Percentiles rank a stretch among this genome's conserved stretches.
These are phyloP conservation scores for Exophiala phaeomuriformis DNA, from an alignment of 2,329 filamentous ascomycete genomes.

Conservation along the genomic window DNA sequence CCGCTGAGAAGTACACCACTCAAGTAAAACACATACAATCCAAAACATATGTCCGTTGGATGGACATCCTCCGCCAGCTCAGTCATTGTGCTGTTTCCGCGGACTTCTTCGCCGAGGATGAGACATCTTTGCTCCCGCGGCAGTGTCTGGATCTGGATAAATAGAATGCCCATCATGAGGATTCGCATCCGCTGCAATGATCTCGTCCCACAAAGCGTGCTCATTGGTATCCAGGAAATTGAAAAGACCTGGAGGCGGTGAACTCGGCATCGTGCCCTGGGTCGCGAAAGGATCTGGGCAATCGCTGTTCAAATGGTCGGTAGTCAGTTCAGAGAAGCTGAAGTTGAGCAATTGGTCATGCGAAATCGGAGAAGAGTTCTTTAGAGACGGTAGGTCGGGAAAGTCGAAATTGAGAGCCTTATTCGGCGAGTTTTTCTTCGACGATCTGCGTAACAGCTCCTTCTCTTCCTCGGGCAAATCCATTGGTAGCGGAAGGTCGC, in stretches of 20 bases:
- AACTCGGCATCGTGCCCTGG: conserved; percentile 41
- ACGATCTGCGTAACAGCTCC: not conserved
- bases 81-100: conserved; percentile 8
- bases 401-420: conserved; percentile 33
- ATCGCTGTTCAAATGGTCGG: conserved; percentile 28
- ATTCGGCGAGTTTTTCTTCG: conserved; percentile 44
- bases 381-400: conserved; percentile 30
- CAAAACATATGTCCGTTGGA: not conserved
- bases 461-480: conserved; percentile 8
- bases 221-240: conserved; percentile 22
- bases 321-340: conserved; percentile 24
- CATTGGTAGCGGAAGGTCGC: conserved; percentile 9
- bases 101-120: conserved; percentile 15
- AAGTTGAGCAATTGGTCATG: conserved; percentile 16
- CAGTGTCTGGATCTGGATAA: conserved; percentile 15
- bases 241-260: conserved; percentile 34
- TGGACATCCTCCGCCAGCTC: not conserved
- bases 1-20: too few species aligned
- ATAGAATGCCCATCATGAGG: conserved; percentile 4
- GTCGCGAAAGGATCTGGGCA: conserved; percentile 40
- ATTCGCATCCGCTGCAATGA: conserved; percentile 6
- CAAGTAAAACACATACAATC: not conserved
- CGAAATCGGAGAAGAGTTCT: conserved; percentile 24
- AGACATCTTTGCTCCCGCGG: not conserved
- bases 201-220: conserved; percentile 16